Base-by-base conservation (phyloP, 805 yeast species). In the Candida ipomoeae region DNA sequence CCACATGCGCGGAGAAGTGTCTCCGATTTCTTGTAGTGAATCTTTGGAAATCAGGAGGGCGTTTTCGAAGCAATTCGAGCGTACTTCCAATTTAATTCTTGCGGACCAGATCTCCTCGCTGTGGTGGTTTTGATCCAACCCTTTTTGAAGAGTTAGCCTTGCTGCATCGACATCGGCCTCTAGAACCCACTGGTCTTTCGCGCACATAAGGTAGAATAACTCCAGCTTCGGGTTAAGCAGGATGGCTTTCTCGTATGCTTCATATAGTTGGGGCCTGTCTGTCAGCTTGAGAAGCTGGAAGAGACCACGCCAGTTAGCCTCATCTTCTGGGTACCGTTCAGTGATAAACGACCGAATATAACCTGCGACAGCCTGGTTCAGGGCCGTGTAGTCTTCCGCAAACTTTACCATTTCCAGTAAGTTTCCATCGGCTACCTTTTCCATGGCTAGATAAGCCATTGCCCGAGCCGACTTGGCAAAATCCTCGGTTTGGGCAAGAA, bases 31-130 rank as follows among this genome's bases (percentile, higher is more conserved):
- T 7, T 51, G 40, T 4, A 40, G 23, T 6, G 44, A 18, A n/a
- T 42, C 45, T 1, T 68, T 63, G 0, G 75, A 65, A 3, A 58
- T 53, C 0, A 48, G 31, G 3, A 69, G 54, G 0, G 85, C 84
- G 3, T 62, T 55, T 1, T 63, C 63, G 49, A 75, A 75, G 32
- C 77, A 61, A 4, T 68, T 65, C 5, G 71, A 66, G 20, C 73
- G 73, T 15, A 70, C 67, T 49, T 87, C 87, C 33, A 89, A 65
- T 55, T 87, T 85, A 21, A 85, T 71, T n/a, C 84, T 74, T 0
- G 92, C 92, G 45, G 85, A 68, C 88, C 89, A 84, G 8, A 89
- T 62, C 21, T 77, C 80, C 52, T 81, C 84, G 52, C 70, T 73
- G 0, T 65, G 55, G 1, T 84, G 79, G 7, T 78, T 65, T 2